phyloP scores from a whole-genome alignment of 2,329 filamentous ascomycete species.

The Epichloe typhina region DNA sequence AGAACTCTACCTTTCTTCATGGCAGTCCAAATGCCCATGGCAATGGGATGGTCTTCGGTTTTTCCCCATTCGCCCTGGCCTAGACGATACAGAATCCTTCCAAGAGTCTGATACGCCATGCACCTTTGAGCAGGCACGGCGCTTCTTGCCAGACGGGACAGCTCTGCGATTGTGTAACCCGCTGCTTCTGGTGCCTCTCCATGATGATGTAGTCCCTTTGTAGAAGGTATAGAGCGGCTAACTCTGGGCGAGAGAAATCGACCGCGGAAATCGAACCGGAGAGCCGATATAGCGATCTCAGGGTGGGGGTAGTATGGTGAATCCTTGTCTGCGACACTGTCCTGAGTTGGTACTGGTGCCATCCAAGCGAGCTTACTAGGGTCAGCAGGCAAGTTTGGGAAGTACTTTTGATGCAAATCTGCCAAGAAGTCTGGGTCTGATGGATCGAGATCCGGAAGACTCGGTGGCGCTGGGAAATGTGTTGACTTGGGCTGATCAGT shows the following conservation, averaged over 20 bases:
- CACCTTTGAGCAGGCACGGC: constrained; percentile 78
- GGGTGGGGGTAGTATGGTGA: constrained; percentile 75
- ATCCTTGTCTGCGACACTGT: constrained; percentile 50
- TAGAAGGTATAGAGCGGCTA: constrained; percentile 60
- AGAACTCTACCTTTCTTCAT: constrained; percentile 66
- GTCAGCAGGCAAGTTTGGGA: constrained; percentile 74
- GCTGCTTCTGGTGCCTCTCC: constrained; percentile 84
- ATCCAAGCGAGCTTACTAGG: constrained; percentile 86
- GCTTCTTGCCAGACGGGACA: constrained; percentile 68
- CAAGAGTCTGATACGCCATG: constrained; percentile 82
- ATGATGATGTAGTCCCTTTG: constrained; percentile 82
- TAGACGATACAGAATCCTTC: constrained; percentile 70
- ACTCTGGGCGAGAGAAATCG: constrained; percentile 64
- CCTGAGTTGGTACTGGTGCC: constrained; percentile 53
- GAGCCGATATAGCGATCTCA: constrained; percentile 56
- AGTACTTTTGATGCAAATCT: constrained; percentile 84
- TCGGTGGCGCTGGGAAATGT: constrained; percentile 48
- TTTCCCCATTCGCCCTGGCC: constrained; percentile 61
- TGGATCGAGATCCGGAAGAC: constrained; percentile 65
- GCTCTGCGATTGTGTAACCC: constrained; percentile 82
- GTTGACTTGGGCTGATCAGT: constrained; percentile 28
- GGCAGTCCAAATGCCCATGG: constrained; percentile 71
- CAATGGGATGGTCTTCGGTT: constrained; percentile 42
- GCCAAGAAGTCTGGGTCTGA: constrained; percentile 69
- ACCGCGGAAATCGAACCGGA: constrained; percentile 84